phyloP scores from a whole-genome alignment of 1,139 yeast genomes.

The Pichia cactophila region DNA sequence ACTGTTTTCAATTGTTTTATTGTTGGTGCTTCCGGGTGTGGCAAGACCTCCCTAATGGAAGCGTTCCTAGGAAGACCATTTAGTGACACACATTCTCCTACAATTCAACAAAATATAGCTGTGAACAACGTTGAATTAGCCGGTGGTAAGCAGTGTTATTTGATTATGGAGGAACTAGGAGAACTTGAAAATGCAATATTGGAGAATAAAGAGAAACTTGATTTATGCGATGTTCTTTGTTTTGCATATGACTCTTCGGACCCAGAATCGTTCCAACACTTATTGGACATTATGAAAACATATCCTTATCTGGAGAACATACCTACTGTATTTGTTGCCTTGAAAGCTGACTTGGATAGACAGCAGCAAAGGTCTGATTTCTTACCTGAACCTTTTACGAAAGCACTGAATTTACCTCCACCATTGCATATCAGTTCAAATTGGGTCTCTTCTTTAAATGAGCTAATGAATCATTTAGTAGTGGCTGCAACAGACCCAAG shows the following conservation, averaged over 20 bases:
- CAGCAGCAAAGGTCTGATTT: constrained; percentile 83
- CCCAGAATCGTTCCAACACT: constrained; percentile 84
- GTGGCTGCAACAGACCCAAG: constrained; percentile 82
- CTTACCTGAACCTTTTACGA: constrained; percentile 84
- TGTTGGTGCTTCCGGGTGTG: constrained; percentile 78
- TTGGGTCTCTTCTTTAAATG: constrained; percentile 83
- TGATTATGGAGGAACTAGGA: constrained; percentile 84
- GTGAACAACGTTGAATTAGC: constrained; percentile 91
- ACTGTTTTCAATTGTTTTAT: constrained; percentile 88
- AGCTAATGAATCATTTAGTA: constrained; percentile 76
- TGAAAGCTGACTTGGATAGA: constrained; percentile 90
- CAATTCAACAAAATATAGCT: constrained; percentile 70
- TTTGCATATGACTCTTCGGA: constrained; percentile 89
- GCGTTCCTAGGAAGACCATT: constrained; percentile 73
- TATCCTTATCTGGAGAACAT: constrained; percentile 57
- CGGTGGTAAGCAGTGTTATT: constrained; percentile 92
- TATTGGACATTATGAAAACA: constrained; percentile 57
- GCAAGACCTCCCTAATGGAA: constrained; percentile 75
- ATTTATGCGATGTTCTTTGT: constrained; percentile 87
- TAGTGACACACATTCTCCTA: constrained; percentile 70
- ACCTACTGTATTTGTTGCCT: constrained; percentile 83
- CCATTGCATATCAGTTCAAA: constrained; percentile 82
- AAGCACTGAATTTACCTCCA: constrained; percentile 59
- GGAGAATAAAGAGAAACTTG: constrained; percentile 61
- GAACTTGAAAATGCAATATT: constrained; percentile 78